phyloP scores from a whole-genome alignment of 2,329 filamentous ascomycete species.

The Ilyonectria destructans region DNA sequence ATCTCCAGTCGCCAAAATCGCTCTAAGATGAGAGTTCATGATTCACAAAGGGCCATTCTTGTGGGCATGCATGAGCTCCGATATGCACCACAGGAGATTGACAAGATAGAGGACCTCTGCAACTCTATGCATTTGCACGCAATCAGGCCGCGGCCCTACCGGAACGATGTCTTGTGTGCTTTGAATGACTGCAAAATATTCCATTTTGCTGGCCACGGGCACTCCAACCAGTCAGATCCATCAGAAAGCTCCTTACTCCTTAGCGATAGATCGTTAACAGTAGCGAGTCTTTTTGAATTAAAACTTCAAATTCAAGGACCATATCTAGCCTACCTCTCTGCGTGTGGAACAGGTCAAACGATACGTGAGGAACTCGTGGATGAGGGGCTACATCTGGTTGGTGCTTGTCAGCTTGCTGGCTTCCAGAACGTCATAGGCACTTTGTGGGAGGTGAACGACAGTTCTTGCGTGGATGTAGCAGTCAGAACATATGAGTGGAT shows the following conservation, averaged over 20 bases:
- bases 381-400: slow-evolving; percentile 57
- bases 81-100: neutral
- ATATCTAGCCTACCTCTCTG: slow-evolving; percentile 59
- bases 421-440: slow-evolving; percentile 22
- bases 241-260: slow-evolving; percentile 30
- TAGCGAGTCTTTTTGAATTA: slow-evolving; percentile 32
- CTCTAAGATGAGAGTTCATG: neutral
- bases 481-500: slow-evolving; percentile 1
- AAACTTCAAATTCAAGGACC: slow-evolving; percentile 38
- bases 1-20: slow-evolving; percentile 38
- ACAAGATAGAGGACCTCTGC: neutral
- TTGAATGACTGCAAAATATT: slow-evolving; percentile 54
- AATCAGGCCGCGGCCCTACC: slow-evolving; percentile 19
- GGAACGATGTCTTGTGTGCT: slow-evolving; percentile 43
- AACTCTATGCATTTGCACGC: neutral
- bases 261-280: slow-evolving; percentile 25
- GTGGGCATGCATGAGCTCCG: neutral
- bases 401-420: slow-evolving; percentile 13
- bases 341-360: slow-evolving; percentile 53
- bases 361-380: slow-evolving; percentile 48
- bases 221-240: slow-evolving; percentile 8
- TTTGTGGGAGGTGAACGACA: slow-evolving; percentile 14
- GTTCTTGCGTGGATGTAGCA: neutral
- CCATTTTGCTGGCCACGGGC: slow-evolving; percentile 30
- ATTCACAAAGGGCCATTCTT: neutral